Base-by-base conservation (phyloP, 441 rosid species). In the Mallotus japonicus region DNA sequence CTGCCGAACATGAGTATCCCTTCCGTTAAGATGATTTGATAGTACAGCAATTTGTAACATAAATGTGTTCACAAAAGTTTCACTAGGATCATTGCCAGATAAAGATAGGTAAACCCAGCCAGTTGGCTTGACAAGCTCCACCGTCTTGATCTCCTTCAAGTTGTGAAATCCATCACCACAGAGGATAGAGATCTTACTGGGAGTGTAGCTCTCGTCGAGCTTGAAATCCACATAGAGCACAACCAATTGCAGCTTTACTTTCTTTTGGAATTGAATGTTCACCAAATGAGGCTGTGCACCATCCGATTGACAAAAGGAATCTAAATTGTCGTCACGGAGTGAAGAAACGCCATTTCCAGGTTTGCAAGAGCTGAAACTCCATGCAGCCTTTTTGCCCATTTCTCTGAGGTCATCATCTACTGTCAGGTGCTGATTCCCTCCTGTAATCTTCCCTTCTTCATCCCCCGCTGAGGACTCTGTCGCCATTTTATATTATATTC, bases 291-390 rank as follows among this genome's bases (percentile, higher is more conserved):
- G 99, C 78, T 93, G 95, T 13, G 93, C 90, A 8, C 99, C 99
- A 77, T 95, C 98, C 68, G 97, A 95, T 94, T 95, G 98, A 97
- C 98, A 95, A 81, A 86, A 90, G 57, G 94, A 86, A 50, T 90
- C 97, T 64, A 87, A 86, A 80, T 85, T 93, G 75, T 95, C 96
- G 74, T 95, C 97, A 40, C 93, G 90, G 72, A 95, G 94, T 78
- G 87, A 82, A 74, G 87, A 81, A 83, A 93, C 94, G 54, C 94
- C 92, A 78, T 95, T 93, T 55, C 97, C 95, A 7, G 94, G 89
- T 83, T 95, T 93, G 81, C 97, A 93, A 67, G 97, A 95, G 87
- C 97, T 95, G 20, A 93, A 97, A 63, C 94, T 93, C 98, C 99
- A 95, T 70, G 95, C 94, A 44, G 97, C 99, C 58, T 93, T 95